Percentiles rank a stretch among this genome's conserved stretches.
Conservation (phyloP, 495 filamentous ascomycete genomes). For the Xeromyces bisporus region DNA sequence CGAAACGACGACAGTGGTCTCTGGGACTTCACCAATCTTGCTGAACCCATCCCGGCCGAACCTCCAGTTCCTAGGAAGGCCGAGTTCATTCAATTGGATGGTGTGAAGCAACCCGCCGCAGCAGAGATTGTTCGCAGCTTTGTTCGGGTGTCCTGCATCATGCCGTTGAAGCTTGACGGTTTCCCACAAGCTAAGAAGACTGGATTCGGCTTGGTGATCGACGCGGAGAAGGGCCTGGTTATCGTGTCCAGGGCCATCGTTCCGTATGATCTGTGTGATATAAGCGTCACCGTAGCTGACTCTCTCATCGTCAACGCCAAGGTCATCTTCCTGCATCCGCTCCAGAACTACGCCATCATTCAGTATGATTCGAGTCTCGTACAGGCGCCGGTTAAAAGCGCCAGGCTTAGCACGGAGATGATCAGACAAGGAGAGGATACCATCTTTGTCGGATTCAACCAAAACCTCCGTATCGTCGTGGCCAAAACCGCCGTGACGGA, state of each 20-base stretch:
- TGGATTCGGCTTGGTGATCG: constrained; percentile 87
- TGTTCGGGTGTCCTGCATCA: constrained; percentile 75
- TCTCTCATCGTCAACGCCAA: constrained; percentile 87
- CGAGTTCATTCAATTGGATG: constrained; percentile 78
- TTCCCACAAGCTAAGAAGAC: constrained; percentile 86
- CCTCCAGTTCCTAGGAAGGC: constrained; percentile 57
- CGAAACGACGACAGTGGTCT: constrained; percentile 81
- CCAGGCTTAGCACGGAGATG: constrained; percentile 57
- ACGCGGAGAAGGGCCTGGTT: constrained; percentile 88
- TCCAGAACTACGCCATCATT: constrained; percentile 92
- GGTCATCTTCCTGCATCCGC: constrained; percentile 91
- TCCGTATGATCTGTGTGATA: constrained; percentile 92
- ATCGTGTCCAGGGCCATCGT: constrained; percentile 85
- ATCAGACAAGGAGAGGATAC: constrained; percentile 85
- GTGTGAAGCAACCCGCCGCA: constrained; percentile 74
- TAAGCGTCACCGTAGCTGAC: constrained; percentile 86
- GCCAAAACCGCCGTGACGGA: constrained; percentile 92
- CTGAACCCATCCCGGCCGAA: constrained; percentile 57
- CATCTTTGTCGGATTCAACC: constrained; percentile 93
- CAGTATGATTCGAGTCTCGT: constrained; percentile 90
- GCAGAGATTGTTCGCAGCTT: constrained; percentile 89
- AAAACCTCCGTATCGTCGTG: constrained; percentile 83
- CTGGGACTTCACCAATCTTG: constrained; percentile 87
- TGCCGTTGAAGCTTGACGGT: constrained; percentile 92
- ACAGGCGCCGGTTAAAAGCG: constrained; percentile 79